Evolutionary conservation across 495 filamentous ascomycete species (phyloP).

Genomic region (Chaetomium cochliodes): DNA sequence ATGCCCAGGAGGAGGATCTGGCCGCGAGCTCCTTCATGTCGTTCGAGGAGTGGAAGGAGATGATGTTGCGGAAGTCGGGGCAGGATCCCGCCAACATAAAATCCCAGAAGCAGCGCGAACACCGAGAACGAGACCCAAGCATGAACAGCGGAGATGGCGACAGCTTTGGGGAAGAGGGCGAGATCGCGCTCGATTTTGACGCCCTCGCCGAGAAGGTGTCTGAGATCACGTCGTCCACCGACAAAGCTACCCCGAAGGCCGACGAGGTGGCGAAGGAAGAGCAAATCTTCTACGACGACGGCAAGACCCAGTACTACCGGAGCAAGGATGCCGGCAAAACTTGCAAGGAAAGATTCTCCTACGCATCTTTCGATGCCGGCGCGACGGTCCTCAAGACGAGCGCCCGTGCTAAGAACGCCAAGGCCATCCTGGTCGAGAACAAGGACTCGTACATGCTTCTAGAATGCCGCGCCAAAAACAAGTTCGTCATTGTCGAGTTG

Average conservation of each 20-base stretch:
- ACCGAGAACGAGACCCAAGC: constrained; percentile 34
- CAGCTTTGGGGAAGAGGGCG: constrained; percentile 76
- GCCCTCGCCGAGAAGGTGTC: constrained; percentile 51
- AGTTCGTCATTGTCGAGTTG: constrained; percentile 84
- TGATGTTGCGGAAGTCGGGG: constrained; percentile 82
- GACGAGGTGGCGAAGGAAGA: constrained; percentile 45
- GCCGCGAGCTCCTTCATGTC: constrained; percentile 88
- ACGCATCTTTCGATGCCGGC: constrained; percentile 94
- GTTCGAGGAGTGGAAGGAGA: constrained; percentile 97
- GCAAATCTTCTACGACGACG: constrained; percentile 45
- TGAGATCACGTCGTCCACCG: constrained; percentile 34
- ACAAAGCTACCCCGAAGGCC: constrained; percentile 36
- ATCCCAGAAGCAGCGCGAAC: constrained; percentile 45
- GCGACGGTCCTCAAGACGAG: constrained; percentile 92
- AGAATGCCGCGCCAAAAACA: constrained; percentile 80
- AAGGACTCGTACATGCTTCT: constrained; percentile 99
- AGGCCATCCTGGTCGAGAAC: constrained; percentile 87
- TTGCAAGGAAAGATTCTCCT: constrained; percentile 87
- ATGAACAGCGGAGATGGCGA: constrained; percentile 38
- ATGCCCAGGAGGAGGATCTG: constrained; percentile 54
- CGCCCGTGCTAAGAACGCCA: constrained; percentile 74
- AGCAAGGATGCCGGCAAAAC: constrained; percentile 93
- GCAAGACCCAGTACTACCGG: constrained; percentile 55
- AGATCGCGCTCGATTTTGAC: constrained; percentile 88
- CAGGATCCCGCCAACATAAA: constrained; percentile 77